Evolutionary conservation across 2,329 filamentous ascomycete genomes (phyloP).

Genomic region (Pestalotiopsis sp.): DNA sequence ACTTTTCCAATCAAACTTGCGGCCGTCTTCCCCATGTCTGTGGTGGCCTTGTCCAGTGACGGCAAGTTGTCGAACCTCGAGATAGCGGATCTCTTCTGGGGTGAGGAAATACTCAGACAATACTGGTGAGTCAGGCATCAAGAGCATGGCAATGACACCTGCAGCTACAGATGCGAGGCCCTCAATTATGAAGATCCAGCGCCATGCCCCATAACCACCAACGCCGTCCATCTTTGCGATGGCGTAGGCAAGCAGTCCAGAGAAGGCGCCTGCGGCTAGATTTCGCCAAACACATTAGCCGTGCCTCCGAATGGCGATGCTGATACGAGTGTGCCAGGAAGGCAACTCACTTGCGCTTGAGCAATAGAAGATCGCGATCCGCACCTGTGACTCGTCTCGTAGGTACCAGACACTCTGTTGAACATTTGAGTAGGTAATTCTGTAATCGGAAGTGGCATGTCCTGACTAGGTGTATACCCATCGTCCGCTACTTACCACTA

Average conservation of each 20-base stretch:
- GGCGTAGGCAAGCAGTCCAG: not conserved
- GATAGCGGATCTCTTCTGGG: not conserved
- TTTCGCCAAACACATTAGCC: not conserved
- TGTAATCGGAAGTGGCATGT: no score
- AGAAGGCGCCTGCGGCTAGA: not conserved
- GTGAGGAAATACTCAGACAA: not conserved
- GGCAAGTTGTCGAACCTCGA: conserved; percentile 5
- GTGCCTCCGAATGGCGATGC: no score
- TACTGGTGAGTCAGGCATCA: not conserved
- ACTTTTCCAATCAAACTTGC: not conserved
- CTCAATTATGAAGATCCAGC: conserved; percentile 6
- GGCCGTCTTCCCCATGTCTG: not conserved
- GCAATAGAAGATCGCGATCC: conserved; percentile 2
- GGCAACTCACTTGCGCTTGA: not conserved
- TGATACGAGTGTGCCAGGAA: conserved; percentile 9
- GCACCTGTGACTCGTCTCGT: conserved; percentile 1
- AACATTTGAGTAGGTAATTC: not conserved
- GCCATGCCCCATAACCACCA: conserved; percentile 3
- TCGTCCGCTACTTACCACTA: not conserved
- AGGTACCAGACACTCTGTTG: conserved; percentile 3
- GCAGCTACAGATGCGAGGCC: conserved; percentile 2
- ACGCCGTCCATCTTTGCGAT: conserved; percentile 5
- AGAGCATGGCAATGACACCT: not conserved
- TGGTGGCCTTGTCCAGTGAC: not conserved
- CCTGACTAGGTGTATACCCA: not conserved